These are phyloP conservation scores for Boletus insuetus DNA, from an alignment of 768 basidiomycete species.

Conservation along the genomic window DNA sequence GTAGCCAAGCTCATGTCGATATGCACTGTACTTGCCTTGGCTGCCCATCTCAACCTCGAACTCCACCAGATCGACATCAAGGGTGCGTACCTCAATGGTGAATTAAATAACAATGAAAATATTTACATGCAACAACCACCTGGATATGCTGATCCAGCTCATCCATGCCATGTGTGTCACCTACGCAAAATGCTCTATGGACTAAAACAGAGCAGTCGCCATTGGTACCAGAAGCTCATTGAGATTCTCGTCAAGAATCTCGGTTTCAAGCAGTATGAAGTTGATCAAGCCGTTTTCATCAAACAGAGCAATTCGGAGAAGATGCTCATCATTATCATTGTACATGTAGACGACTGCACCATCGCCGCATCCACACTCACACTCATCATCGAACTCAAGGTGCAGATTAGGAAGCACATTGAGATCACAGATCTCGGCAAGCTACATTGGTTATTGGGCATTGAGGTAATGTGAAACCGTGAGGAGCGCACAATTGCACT, in stretches of 20 bases:
- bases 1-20: no score
- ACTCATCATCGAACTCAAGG: not conserved
- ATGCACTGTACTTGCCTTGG: no score
- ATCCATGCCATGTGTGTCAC: not conserved
- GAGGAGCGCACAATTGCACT: not conserved
- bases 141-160: not conserved
- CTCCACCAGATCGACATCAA: no score
- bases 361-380: not conserved
- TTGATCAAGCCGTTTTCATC: not conserved
- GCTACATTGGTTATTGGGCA: slow-evolving; percentile 5
- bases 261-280: not conserved
- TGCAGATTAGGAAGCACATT: not conserved
- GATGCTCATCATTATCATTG: not conserved
- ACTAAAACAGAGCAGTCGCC: not conserved
- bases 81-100: no score
- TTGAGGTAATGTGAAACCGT: not conserved
- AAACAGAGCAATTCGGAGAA: not conserved
- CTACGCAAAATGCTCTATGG: not conserved
- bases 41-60: no score
- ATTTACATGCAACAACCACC: no score
- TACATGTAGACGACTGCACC: not conserved
- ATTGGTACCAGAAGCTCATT: not conserved
- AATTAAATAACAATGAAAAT: no score
- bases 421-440: not conserved
- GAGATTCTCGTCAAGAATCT: not conserved